A percentile compares a stretch with the other conserved stretches of the same genome.
Evolutionary conservation across 169 alveolate species (phyloP).

Genomic region (Plasmodium gallinaceum): DNA sequence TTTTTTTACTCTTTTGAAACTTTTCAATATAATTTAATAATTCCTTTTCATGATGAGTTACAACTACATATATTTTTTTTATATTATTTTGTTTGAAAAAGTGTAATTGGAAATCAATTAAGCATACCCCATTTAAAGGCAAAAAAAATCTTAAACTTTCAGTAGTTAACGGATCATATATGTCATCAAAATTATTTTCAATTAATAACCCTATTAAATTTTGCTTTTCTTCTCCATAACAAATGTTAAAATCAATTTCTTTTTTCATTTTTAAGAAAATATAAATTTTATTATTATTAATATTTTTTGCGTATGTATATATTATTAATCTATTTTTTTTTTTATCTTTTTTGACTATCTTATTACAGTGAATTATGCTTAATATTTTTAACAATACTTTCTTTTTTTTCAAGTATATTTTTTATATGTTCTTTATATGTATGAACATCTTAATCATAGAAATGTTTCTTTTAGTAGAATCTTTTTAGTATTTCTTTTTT

Average conservation of each 20-base stretch:
- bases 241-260: conserved; percentile 44
- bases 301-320: too few relatives aligned
- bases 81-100: conserved; percentile 50
- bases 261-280: conserved; percentile 36
- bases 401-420: too few relatives aligned
- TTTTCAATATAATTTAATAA: conserved; percentile 43
- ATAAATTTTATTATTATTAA: too few relatives aligned
- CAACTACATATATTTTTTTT: conserved; percentile 60
- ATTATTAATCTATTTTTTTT: too few relatives aligned
- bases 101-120: conserved; percentile 70
- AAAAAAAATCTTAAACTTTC: conserved; percentile 64
- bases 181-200: conserved; percentile 71
- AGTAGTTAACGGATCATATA: conserved; percentile 66
- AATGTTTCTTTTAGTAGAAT: too few relatives aligned
- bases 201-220: conserved; percentile 50
- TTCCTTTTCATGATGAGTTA: conserved; percentile 74
- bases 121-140: conserved; percentile 51
- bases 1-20: conserved; percentile 63
- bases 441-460: too few relatives aligned
- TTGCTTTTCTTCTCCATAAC: conserved; percentile 63
- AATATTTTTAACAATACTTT: too few relatives aligned
- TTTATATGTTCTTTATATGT: too few relatives aligned
- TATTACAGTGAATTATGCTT: too few relatives aligned
- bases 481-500: too few relatives aligned
- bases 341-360: too few relatives aligned